phyloP scores from a whole-genome alignment of 139 green algal species.

The Coelastrella sp. region DNA sequence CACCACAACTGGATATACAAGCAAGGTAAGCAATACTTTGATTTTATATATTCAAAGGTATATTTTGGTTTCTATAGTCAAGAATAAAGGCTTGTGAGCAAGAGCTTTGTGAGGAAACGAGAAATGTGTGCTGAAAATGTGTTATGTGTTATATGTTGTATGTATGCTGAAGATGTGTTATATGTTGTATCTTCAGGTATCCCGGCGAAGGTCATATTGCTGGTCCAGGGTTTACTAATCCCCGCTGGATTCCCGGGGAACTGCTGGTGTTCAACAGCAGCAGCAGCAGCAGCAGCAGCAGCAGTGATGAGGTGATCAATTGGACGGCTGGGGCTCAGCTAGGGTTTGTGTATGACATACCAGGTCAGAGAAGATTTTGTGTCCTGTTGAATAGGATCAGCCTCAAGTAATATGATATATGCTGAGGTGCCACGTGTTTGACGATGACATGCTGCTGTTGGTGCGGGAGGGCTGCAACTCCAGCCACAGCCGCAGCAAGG shows the following conservation, averaged over 20 bases:
- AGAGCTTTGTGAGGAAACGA: too few species aligned
- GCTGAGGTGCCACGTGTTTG: too few species aligned
- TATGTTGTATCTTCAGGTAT: conserved; percentile 68
- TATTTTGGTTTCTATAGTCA: too few species aligned
- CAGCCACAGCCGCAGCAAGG: not conserved
- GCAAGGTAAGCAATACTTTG: too few species aligned
- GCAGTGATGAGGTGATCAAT: not conserved
- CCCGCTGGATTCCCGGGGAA: conserved; percentile 93
- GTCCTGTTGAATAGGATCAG: conserved; percentile 80
- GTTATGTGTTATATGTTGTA: too few species aligned
- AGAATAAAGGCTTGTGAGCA: too few species aligned
- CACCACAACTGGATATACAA: too few species aligned
- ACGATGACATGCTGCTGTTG: too few species aligned
- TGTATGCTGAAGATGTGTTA: too few species aligned
- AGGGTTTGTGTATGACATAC: conserved; percentile 91
- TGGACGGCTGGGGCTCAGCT: conserved; percentile 70
- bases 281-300: conserved; percentile 32
- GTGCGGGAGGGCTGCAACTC: not conserved
- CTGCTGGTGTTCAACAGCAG: conserved; percentile 82
- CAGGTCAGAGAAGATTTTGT: conserved; percentile 73
- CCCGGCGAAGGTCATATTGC: conserved; percentile 89
- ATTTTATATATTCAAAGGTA: too few species aligned
- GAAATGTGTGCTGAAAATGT: too few species aligned
- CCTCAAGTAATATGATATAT: conserved; percentile 43
- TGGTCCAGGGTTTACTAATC: conserved; percentile 70